phyloP scores from a whole-genome alignment of 352 stramenopile species.

The Phytopythium vexans region DNA sequence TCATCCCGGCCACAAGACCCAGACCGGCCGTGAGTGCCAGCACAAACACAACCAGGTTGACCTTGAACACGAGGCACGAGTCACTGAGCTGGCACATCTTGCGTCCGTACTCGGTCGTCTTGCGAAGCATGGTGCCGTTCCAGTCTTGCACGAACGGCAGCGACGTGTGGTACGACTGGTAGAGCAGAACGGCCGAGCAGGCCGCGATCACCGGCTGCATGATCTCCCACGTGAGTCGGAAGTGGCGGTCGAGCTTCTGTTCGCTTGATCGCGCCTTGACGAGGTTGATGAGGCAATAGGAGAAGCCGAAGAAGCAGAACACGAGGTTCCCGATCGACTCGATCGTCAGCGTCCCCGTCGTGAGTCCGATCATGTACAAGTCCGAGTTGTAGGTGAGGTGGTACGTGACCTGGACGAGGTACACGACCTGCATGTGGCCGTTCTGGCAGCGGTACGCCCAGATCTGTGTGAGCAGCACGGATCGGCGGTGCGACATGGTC shows the following conservation, averaged over 20 bases:
- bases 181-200: constrained; percentile 20
- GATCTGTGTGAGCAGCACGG: constrained; percentile 31
- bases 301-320: constrained; percentile 15
- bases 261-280: constrained; percentile 25
- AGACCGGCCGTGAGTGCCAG: neutral
- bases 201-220: constrained; percentile 25
- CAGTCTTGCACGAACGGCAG: constrained; percentile 23
- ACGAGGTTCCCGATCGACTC: constrained; percentile 10
- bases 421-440: constrained; percentile 31
- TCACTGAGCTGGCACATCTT: constrained; percentile 25
- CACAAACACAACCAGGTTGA: constrained; percentile 8
- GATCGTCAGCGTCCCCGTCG: constrained; percentile 13
- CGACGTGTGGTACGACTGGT: constrained; percentile 24
- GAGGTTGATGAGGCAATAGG: constrained; percentile 16
- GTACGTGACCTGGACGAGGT: constrained; percentile 29
- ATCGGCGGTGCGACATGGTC: constrained; percentile 29
- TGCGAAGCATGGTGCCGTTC: constrained; percentile 19
- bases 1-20: too few species aligned
- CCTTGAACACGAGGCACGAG: constrained; percentile 26
- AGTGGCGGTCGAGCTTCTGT: constrained; percentile 28
- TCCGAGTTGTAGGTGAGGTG: constrained; percentile 29
- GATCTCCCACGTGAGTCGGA: constrained; percentile 32
- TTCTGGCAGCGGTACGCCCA: constrained; percentile 37
- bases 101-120: constrained; percentile 14
- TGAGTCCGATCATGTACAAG: constrained; percentile 20